These are phyloP conservation scores for Scedosporium dehoogii DNA, from an alignment of 2,329 filamentous ascomycete species.

Conservation along the genomic window DNA sequence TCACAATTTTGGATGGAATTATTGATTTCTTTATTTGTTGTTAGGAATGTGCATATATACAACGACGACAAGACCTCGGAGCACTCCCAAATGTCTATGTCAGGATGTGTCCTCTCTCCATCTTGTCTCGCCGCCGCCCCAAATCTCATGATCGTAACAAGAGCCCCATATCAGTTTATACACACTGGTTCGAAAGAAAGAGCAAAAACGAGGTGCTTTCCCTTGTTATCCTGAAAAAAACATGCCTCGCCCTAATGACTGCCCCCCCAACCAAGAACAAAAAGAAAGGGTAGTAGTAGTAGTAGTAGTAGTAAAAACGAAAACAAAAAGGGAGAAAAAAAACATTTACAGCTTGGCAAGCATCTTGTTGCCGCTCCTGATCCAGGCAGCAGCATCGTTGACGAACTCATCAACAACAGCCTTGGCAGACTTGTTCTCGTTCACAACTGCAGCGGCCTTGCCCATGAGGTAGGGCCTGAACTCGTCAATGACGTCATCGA, in stretches of 20 bases:
- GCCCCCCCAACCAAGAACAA: too few species aligned
- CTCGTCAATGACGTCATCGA: constrained; percentile 85
- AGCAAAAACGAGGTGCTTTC: too few species aligned
- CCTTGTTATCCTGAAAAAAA: too few species aligned
- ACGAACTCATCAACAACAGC: constrained; percentile 93
- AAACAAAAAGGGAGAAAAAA: neutral
- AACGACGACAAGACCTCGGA: neutral
- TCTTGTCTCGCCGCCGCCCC: too few species aligned
- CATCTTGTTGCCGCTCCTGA: constrained; percentile 59
- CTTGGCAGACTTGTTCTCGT: constrained; percentile 86
- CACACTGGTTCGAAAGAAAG: too few species aligned
- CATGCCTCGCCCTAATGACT: too few species aligned
- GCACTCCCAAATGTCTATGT: neutral
- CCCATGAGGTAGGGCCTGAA: constrained; percentile 92
- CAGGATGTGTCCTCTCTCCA: too few species aligned
- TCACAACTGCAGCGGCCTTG: constrained; percentile 87
- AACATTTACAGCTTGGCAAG: constrained; percentile 57
- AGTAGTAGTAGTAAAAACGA: too few species aligned
- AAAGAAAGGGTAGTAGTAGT: too few species aligned
- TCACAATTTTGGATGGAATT: constrained; percentile 13
- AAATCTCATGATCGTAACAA: too few species aligned
- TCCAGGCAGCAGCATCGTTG: constrained; percentile 60
- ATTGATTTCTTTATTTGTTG: constrained; percentile 4
- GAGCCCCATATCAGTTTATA: too few species aligned
- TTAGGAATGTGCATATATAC: neutral